Evolutionary conservation across 352 stramenopile species (phyloP), one percentile per base, ranked within the genome.

Genomic region (Globisporangium cylindrosporum): DNA sequence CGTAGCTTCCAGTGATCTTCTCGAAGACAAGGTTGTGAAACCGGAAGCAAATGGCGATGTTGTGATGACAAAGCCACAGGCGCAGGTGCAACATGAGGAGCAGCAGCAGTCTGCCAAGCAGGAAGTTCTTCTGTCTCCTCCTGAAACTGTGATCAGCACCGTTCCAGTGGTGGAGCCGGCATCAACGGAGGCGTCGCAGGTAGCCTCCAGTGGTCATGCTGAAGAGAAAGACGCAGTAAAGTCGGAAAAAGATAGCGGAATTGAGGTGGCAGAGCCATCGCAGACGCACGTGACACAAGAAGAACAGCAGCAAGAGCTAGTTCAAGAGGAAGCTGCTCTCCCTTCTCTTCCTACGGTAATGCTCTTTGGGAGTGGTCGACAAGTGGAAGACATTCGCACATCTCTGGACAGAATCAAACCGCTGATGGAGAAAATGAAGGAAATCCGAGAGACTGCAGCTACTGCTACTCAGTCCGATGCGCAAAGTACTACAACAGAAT

Each of bases 331-430:
- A 29, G 38, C 36, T 53, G 46, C 32, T 7, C 24, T 38, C 15
- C 10, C 29, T 56, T 53, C 36, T 25, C 12, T 32, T 25, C 12
- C 29, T 65, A 7, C 54, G 29, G 22, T 57, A 9, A 38, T 71
- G 15, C 61, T 86, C 22, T 82, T 86, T 53, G 77, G 78, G n/a
- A 84, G 72, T 36, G 72, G 77, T 15, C 20, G 70, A 1, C 57
- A 79, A 41, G 71, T 66, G 25, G 78, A 88, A 80, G 79, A 87
- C 22, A 81, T 87, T 58, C 75, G 77, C 32, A 82, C 79, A 38
- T 88, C 79, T 1, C 72, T 88, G 59, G 57, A 80, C 38, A 78
- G 73, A 25, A 70, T 70, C 27, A 34, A 49, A 22, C 46, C 58
- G 36, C 24, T 70, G 7, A 34, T 70, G 15, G 48, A 43, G n/a